Percentiles rank a stretch among this genome's conserved stretches.
phyloP scores from a whole-genome alignment of 2,329 filamentous ascomycete genomes.

The Thelonectria discophora region DNA sequence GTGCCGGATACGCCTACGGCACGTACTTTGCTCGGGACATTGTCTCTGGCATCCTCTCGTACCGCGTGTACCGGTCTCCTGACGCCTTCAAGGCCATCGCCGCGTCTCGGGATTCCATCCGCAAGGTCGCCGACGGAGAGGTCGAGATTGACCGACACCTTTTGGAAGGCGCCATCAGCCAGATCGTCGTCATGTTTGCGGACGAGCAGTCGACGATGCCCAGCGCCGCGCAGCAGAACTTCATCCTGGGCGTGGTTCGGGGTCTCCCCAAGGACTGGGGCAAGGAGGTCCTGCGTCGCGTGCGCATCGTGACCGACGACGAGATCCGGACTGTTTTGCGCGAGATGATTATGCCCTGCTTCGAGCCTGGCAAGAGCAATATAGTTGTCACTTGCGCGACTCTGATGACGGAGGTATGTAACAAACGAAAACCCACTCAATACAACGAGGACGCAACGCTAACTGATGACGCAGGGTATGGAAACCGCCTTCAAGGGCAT shows the following conservation, averaged over 20 bases:
- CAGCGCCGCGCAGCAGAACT: constrained; percentile 83
- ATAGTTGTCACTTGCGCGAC: constrained; percentile 88
- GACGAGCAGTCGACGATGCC: constrained; percentile 90
- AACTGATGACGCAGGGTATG: constrained; percentile 67
- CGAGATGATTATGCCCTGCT: constrained; percentile 80
- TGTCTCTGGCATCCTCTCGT: constrained; percentile 82
- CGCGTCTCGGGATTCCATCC: constrained; percentile 78
- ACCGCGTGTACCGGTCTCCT: constrained; percentile 89
- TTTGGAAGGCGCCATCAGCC: constrained; percentile 89
- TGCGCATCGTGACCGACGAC: constrained; percentile 77
- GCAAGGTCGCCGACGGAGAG: constrained; percentile 76
- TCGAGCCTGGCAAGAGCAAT: constrained; percentile 82
- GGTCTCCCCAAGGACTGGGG: constrained; percentile 81
- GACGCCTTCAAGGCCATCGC: constrained; percentile 87
- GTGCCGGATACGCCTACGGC: constrained; percentile 92
- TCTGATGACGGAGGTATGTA: constrained; percentile 81
- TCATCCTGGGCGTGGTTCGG: constrained; percentile 81
- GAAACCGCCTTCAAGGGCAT: constrained; percentile 76
- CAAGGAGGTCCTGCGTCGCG: constrained; percentile 77
- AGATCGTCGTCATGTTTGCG: constrained; percentile 85
- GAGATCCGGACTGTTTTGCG: constrained; percentile 79
- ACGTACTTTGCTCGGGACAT: constrained; percentile 80
- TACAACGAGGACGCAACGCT: constrained; percentile 1
- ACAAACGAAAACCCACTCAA: neutral
- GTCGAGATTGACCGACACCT: constrained; percentile 80